A percentile compares a stretch with the other conserved stretches of the same genome.
phyloP scores from a whole-genome alignment of 2,329 filamentous ascomycete species.

The Calonectria henricotiae region DNA sequence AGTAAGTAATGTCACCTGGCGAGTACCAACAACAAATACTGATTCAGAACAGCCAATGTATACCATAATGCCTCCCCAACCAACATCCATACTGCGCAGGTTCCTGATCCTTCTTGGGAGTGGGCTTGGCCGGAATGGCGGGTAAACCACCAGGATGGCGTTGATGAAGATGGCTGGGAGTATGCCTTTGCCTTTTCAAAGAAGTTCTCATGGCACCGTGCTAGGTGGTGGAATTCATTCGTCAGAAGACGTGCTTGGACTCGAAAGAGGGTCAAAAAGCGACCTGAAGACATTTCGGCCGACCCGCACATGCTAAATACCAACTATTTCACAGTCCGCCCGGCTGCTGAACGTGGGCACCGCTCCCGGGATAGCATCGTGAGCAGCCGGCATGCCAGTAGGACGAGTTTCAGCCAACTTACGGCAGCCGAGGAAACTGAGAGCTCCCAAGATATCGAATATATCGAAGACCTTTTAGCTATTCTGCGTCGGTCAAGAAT shows the following conservation, averaged over 20 bases:
- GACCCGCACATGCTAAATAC: constrained; percentile 79
- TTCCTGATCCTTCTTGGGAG: constrained; percentile 95
- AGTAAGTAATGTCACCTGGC: constrained; percentile 58
- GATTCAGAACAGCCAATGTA: constrained; percentile 69
- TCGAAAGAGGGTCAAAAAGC: constrained; percentile 80
- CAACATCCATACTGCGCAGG: constrained; percentile 86
- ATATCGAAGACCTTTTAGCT: constrained; percentile 79
- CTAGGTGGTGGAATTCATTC: constrained; percentile 94
- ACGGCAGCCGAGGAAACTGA: constrained; percentile 66
- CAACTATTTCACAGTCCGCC: constrained; percentile 86
- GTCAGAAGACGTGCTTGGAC: constrained; percentile 94
- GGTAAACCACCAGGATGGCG: constrained; percentile 79
- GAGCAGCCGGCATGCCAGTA: constrained; percentile 56
- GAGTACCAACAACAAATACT: constrained; percentile 31
- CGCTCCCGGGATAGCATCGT: constrained; percentile 56
- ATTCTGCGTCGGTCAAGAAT: constrained; percentile 81
- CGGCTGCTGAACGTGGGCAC: constrained; percentile 63
- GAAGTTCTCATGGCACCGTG: constrained; percentile 87
- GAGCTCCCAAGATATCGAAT: constrained; percentile 72
- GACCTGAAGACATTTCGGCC: constrained; percentile 60
- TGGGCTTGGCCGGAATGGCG: constrained; percentile 84
- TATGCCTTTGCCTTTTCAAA: constrained; percentile 91
- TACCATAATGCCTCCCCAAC: constrained; percentile 75
- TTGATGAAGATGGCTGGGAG: constrained; percentile 93
- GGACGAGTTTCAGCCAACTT: constrained; percentile 58